Base-by-base conservation (phyloP, 352 stramenopile genomes). In the Phytophthora europaea region DNA sequence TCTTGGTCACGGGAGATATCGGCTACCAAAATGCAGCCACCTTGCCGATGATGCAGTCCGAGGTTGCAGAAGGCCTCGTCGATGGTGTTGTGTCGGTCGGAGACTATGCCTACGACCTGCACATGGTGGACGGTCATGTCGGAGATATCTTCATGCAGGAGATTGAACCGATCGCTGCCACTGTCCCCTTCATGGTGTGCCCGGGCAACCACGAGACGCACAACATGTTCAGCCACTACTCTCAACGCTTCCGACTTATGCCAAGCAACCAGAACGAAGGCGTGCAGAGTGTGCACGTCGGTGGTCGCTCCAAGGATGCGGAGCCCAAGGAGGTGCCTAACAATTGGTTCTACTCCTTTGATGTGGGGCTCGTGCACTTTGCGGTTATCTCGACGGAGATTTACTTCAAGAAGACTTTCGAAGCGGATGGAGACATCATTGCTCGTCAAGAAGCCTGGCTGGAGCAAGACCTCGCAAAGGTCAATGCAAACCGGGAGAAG, bases 141-240 rank as follows among this genome's bases (percentile, higher is more conserved):
- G 92, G 92, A 55, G 91, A 97, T 66, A 93, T 97, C 34, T 98
- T 96, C 77, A 96, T 98, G 90, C 87, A 94, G 47, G 85, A 95
- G 62, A 95, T 97, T 65, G 84, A 97, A 26, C 84, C 88, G 5
- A 96, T 97, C 57, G 90, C 91, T n/a, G 83, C 88, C 15, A 77
- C 70, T 13, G 82, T 97, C 34, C 92, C 93, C 3, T 98, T 97
- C 70, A 98, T 98, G 91, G 90, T 97, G 56, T 87, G 87, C 16
- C 86, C 90, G 1, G 94, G 94, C 34, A 98, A 98, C 78, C 94
- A 98, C 81, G 94, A 98, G 72, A 90, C 81, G 20, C 81, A 98
- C 72, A 89, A 90, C 53, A 65, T 80, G 59, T 96, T 97, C 70
- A 86, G 77, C 54, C 89, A 98, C 74, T 96, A 97, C 83, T 93